These are phyloP conservation scores for Fomitopsis palustris DNA, from an alignment of 1,284 basidiomycete species.

Conservation along the genomic window DNA sequence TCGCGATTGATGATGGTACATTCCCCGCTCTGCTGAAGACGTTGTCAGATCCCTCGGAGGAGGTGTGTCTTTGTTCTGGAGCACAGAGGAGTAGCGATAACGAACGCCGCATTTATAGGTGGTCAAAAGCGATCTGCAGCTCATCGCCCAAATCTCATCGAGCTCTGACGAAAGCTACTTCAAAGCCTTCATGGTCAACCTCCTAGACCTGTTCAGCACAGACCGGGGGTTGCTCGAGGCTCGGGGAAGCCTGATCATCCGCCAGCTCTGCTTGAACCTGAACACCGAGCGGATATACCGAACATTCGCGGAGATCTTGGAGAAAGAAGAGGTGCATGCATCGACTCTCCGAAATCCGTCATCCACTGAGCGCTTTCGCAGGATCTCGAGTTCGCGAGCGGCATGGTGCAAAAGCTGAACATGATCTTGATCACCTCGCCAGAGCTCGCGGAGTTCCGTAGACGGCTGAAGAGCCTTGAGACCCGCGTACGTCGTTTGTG, in stretches of 20 bases:
- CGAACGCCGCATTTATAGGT: constrained; percentile 45
- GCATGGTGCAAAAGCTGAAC: constrained; percentile 96
- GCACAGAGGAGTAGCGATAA: background rate
- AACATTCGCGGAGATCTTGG: constrained; percentile 94
- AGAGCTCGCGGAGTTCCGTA: constrained; percentile 91
- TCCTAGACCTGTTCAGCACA: constrained; percentile 93
- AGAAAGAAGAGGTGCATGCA: constrained; percentile 84
- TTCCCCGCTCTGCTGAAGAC: constrained; percentile 96
- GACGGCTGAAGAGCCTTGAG: constrained; percentile 89
- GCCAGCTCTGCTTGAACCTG: constrained; percentile 91
- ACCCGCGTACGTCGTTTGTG: constrained; percentile 68
- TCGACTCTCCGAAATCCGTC: background rate
- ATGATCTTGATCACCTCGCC: constrained; percentile 97
- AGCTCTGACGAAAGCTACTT: constrained; percentile 95
- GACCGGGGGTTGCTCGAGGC: constrained; percentile 89
- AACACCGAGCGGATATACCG: constrained; percentile 96
- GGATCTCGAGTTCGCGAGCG: constrained; percentile 96
- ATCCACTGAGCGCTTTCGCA: constrained; percentile 25
- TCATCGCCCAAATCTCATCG: constrained; percentile 95
- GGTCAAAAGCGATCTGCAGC: constrained; percentile 93
- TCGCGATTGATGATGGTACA: constrained; percentile 95
- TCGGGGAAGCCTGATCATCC: constrained; percentile 92
- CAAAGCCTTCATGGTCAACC: constrained; percentile 92
- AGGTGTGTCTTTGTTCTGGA: constrained; percentile 43
- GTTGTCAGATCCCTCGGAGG: constrained; percentile 94